These are phyloP conservation scores for Mitragyna speciosa DNA, from an alignment of 257 asterid genomes.

Conservation along the genomic window DNA sequence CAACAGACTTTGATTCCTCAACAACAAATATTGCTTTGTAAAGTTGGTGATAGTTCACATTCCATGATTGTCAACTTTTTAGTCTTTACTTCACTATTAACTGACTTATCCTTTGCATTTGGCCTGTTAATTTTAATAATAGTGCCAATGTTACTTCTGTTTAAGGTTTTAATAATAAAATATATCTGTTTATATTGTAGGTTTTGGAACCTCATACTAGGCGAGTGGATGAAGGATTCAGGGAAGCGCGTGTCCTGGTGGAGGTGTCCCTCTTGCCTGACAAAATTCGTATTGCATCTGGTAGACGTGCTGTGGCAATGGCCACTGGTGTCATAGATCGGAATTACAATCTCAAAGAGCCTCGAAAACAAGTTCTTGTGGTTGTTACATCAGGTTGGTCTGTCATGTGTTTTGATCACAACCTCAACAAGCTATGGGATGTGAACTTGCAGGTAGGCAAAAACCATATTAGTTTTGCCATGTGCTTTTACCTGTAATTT, in stretches of 20 bases:
- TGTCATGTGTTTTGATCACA: slow-evolving; percentile 98
- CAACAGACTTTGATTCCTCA: neutral
- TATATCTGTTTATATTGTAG: slow-evolving; percentile 35
- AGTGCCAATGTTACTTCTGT: neutral
- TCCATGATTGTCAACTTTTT: neutral
- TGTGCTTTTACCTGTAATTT: neutral
- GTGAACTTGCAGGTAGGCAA: slow-evolving; percentile 73
- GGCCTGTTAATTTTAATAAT: neutral
- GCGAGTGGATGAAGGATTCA: slow-evolving; percentile 92
- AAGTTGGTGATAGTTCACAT: neutral
- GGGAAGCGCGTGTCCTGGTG: slow-evolving; percentile 79
- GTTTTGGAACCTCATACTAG: slow-evolving; percentile 84
- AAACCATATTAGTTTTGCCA: neutral
- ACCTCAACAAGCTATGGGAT: slow-evolving; percentile 95
- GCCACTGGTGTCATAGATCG: slow-evolving; percentile 86
- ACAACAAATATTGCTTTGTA: neutral
- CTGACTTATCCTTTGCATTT: neutral
- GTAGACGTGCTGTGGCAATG: slow-evolving; percentile 97
- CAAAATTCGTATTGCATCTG: slow-evolving; percentile 78
- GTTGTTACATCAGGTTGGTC: slow-evolving; percentile 97
- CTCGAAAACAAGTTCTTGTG: slow-evolving; percentile 83
- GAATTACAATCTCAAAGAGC: slow-evolving; percentile 60
- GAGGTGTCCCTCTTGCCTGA: slow-evolving; percentile 91
- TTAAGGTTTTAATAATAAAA: neutral
- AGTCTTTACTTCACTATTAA: neutral